Evolutionary conservation across 2,329 filamentous ascomycete species (phyloP), one percentile per base, ranked within the genome.

Genomic region (Dactylellina sp.): DNA sequence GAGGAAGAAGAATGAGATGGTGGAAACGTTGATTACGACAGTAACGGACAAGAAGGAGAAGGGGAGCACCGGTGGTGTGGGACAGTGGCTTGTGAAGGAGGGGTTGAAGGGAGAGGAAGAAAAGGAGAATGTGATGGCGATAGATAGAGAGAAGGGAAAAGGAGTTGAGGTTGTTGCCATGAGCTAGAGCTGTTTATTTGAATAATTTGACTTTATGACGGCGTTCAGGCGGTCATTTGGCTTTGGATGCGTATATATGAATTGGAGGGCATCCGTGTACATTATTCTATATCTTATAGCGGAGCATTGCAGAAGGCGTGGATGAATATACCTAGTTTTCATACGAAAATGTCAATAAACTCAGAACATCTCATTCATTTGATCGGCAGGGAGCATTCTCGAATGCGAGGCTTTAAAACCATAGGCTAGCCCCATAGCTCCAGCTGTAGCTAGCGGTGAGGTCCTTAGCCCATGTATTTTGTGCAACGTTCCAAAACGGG

Each of bases 51-150:
- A 12, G 52, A 44, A 61, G 47, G 60, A 39, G 42, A 52, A 53
- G 25, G 59, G 46, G 9, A 25, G 39, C n/a, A 37, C 9, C 14
- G 37, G 50, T 37, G 16, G 42, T 16, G 61, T 55, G 28, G 50
- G 46, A 2, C 37, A 47, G 11, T 74, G 70, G 70, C 47, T 74
- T 22, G 47, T 52, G 18, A 74, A 66, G 35, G 49, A 44, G 6
- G 56, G 28, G 22, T 32, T 56, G 18, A 62, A 62, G 14, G 28
- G n/a, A 4, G 60, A 61, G n/a, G 59, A 20, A 4, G 60, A 60
- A 25, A 65, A 74, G 49, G 70, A 56, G n/a, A 55, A 47, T 49
- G 16, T 28, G 7, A 66, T 74, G 70, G 61, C 65, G 4, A 37
- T 66, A 18, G 70, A 74, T 49, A 35, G 9, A 0, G 57, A 46